phyloP scores from a whole-genome alignment of 179 eudicot genomes.

The Heliamphora pulchella region DNA sequence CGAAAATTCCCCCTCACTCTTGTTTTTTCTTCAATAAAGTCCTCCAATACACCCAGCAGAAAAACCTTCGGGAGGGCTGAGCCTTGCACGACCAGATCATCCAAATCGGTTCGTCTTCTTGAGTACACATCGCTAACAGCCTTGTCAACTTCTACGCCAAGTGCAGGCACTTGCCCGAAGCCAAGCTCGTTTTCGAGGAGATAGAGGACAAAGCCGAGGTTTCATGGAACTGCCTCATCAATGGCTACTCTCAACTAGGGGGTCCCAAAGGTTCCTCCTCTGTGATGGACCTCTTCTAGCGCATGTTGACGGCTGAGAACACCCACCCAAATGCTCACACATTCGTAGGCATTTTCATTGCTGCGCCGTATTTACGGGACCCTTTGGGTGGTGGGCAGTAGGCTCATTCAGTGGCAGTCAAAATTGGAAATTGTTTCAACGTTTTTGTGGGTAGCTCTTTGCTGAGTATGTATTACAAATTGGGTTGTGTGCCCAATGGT shows the following conservation, averaged over 20 bases:
- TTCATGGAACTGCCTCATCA: conserved; percentile 45
- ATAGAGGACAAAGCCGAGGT: conserved; percentile 33
- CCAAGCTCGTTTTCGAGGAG: conserved; percentile 26
- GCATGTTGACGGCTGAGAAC: conserved; percentile 28
- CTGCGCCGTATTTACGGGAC: conserved; percentile 20
- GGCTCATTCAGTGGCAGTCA: conserved; percentile 37
- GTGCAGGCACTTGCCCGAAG: conserved; percentile 24
- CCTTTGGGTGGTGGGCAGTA: conserved; percentile 27
- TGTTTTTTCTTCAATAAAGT: conserved; percentile 29
- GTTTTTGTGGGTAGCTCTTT: conserved; percentile 44
- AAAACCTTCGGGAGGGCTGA: conserved; percentile 26
- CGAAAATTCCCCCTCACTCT: neutral
- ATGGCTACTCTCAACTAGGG: conserved; percentile 25
- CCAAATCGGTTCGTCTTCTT: conserved; percentile 24
- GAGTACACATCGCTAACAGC: conserved; percentile 33
- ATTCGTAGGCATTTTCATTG: conserved; percentile 39
- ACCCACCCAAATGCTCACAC: conserved; percentile 35
- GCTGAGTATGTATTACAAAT: conserved; percentile 38
- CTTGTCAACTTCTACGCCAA: conserved; percentile 45
- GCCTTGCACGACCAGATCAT: conserved; percentile 39
- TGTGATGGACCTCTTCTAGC: conserved; percentile 27
- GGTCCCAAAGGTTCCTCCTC: conserved; percentile 13
- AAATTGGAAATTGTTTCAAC: conserved; percentile 25
- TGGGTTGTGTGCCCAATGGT: conserved; percentile 28
- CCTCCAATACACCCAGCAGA: conserved; percentile 30